These are phyloP conservation scores for Aquilaria malaccensis DNA, from an alignment of 345 rosid genomes.

Conservation along the genomic window DNA sequence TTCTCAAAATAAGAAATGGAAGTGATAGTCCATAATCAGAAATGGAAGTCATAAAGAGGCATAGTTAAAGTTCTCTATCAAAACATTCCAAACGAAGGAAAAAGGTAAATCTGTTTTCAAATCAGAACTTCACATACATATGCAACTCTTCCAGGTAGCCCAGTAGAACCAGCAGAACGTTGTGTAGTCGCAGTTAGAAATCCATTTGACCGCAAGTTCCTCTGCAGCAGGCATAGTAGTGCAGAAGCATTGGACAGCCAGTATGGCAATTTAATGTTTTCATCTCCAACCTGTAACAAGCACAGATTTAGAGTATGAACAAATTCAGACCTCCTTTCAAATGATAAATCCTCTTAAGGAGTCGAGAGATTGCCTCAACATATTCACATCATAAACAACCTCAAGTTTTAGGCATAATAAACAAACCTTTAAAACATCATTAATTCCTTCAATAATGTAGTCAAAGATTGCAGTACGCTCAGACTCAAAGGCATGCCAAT, in stretches of 20 bases:
- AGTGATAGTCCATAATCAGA: not conserved
- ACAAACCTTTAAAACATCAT: slow-evolving; percentile 73
- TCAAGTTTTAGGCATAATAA: not conserved
- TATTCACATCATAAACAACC: too few relatives aligned
- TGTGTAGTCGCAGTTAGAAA: slow-evolving; percentile 52
- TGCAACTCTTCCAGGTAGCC: slow-evolving; percentile 59
- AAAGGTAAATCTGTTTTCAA: slow-evolving; percentile 2
- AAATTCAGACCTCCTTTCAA: not conserved
- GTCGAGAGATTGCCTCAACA: too few relatives aligned
- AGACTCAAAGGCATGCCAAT: slow-evolving; percentile 94
- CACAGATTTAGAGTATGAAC: slow-evolving; percentile 8
- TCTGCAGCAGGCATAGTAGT: slow-evolving; percentile 90
- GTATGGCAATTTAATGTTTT: slow-evolving; percentile 63
- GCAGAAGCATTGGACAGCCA: slow-evolving; percentile 97
- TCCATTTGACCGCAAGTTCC: slow-evolving; percentile 73
- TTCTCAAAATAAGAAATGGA: not conserved
- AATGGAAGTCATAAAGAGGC: not conserved
- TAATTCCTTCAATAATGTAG: slow-evolving; percentile 79
- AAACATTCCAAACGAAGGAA: not conserved
- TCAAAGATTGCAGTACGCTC: slow-evolving; percentile 89
- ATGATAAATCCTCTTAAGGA: too few relatives aligned
- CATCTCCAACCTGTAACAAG: slow-evolving; percentile 67
- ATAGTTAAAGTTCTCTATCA: not conserved
- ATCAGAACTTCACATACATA: slow-evolving; percentile 38
- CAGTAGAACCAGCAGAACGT: slow-evolving; percentile 45